These are phyloP conservation scores for Metschnikowia kunwiensis DNA, from an alignment of 805 yeast genomes.

Conservation along the genomic window DNA sequence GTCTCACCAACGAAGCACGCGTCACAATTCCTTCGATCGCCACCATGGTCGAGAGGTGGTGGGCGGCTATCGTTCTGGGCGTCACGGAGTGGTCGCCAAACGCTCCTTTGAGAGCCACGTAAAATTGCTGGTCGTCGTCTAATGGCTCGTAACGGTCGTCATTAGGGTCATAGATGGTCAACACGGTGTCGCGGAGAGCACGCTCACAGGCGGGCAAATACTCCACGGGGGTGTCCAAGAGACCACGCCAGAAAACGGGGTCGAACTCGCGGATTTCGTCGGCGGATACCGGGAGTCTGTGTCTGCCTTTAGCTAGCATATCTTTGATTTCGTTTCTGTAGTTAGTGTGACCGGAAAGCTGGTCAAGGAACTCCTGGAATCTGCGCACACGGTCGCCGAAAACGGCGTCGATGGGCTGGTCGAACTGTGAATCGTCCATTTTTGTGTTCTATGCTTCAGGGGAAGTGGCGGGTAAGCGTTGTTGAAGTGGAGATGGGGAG, in stretches of 20 bases:
- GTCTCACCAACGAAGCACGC: slow-evolving; percentile 87
- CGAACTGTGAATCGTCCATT: slow-evolving; percentile 26
- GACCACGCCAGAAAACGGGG: slow-evolving; percentile 70
- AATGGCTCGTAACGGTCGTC: slow-evolving; percentile 50
- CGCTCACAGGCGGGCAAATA: slow-evolving; percentile 85
- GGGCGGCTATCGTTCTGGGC: slow-evolving; percentile 82
- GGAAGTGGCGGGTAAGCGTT: too few species aligned
- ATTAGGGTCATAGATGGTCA: slow-evolving; percentile 64
- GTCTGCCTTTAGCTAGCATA: slow-evolving; percentile 65
- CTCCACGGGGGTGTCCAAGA: slow-evolving; percentile 75
- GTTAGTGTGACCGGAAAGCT: slow-evolving; percentile 48
- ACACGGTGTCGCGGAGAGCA: slow-evolving; percentile 77
- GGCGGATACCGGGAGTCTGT: slow-evolving; percentile 68
- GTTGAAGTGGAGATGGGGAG: too few species aligned
- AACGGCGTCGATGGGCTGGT: slow-evolving; percentile 42
- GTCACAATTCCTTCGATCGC: slow-evolving; percentile 95
- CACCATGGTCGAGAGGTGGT: slow-evolving; percentile 73
- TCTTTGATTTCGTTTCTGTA: slow-evolving; percentile 69
- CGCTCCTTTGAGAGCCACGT: slow-evolving; percentile 82
- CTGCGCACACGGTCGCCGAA: slow-evolving; percentile 82
- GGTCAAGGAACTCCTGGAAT: slow-evolving; percentile 82
- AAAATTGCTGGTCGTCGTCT: slow-evolving; percentile 61
- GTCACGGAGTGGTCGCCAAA: slow-evolving; percentile 85
- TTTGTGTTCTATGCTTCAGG: background rate
- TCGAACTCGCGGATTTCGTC: slow-evolving; percentile 90